Base-by-base conservation (phyloP, 2,329 filamentous ascomycete species). In the Magnaporthiopsis poae region DNA sequence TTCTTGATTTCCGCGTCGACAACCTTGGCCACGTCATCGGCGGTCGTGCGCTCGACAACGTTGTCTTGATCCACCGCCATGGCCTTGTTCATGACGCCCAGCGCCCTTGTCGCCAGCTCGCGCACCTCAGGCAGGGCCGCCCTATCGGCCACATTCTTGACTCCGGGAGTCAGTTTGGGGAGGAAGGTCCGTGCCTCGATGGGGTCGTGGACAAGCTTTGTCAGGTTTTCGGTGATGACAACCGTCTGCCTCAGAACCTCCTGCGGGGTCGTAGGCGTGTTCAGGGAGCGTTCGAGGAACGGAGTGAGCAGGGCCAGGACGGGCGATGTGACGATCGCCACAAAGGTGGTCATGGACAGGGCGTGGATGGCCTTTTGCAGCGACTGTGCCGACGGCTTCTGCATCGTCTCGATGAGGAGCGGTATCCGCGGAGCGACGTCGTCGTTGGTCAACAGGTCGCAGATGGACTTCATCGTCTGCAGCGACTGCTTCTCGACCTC, bases 291-390 rank as follows among this genome's bases (percentile, higher is more conserved):
- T 80, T 98, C 95, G 35, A 99, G 87, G 71, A 98, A 89, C 62
- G 95, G 95, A 1, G 95, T 99, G 66, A 99, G 85, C 66, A 99
- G 87, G 25, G 95, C 95, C 67, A 99, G 86, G 5, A 98, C 94
- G 12, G 95, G 95, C 11, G 94, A 97, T 15, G 92, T 97, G 72
- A 99, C 95, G 70, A 96, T 85, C 66, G 95, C 93, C 65, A 99
- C 95, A 72, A 99, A 99, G n/a, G 95, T 99, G 13, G 95, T 99
- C 80, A 96, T 92, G 4, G 93, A 97, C 62, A 99, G 84, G 62
- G 93, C 95, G 75, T 97, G 95, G 70, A 99, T 98, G 39, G 95
- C 93, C 82, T 97, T 97, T 76, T 96, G 91, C 66, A 96, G 84
- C 35, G 90, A 92, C 77, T 96, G 88, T 18, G 90, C 83, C 13